Conservation (phyloP, 257 asterid genomes). For the Phtheirospermum japonicum region DNA sequence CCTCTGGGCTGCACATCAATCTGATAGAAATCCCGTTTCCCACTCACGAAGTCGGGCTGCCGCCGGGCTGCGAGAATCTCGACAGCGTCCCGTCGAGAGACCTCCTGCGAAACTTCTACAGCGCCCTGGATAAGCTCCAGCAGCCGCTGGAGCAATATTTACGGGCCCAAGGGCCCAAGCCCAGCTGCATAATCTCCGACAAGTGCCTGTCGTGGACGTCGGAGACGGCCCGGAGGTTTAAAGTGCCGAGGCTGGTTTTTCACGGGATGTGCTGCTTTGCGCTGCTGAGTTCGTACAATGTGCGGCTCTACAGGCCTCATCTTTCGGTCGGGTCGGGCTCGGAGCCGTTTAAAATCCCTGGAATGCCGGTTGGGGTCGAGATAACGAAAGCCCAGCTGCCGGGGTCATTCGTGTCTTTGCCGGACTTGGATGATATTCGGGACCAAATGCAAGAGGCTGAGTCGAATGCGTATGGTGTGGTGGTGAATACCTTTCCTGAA, state of each 20-base stretch:
- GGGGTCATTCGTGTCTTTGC: slow-evolving; percentile 53
- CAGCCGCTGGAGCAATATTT: slow-evolving; percentile 45
- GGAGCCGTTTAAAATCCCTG: slow-evolving; percentile 54
- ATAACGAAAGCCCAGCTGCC: slow-evolving; percentile 57
- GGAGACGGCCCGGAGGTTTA: slow-evolving; percentile 41
- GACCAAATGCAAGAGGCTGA: slow-evolving; percentile 72
- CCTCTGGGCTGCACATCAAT: slow-evolving; percentile 39
- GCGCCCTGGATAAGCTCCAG: slow-evolving; percentile 47
- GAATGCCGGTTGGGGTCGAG: slow-evolving; percentile 46
- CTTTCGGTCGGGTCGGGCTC: slow-evolving; percentile 39
- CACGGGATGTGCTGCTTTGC: slow-evolving; percentile 78
- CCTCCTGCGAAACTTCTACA: slow-evolving; percentile 49
- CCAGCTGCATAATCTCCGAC: slow-evolving; percentile 80
- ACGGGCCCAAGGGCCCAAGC: slow-evolving; percentile 33
- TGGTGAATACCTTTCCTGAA: slow-evolving; percentile 54
- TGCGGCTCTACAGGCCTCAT: slow-evolving; percentile 45
- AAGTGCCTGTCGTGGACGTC: slow-evolving; percentile 71
- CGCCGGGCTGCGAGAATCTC: slow-evolving; percentile 66
- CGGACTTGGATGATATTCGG: slow-evolving; percentile 61
- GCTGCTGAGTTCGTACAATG: slow-evolving; percentile 48
- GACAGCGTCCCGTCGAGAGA: slow-evolving; percentile 63
- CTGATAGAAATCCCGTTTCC: slow-evolving; percentile 63
- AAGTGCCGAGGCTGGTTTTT: slow-evolving; percentile 57
- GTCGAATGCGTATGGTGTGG: slow-evolving; percentile 54
- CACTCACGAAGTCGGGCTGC: slow-evolving; percentile 53